Evolutionary conservation across 768 basidiomycete genomes (phyloP).

Genomic region (Kwoniella dendrophila): DNA sequence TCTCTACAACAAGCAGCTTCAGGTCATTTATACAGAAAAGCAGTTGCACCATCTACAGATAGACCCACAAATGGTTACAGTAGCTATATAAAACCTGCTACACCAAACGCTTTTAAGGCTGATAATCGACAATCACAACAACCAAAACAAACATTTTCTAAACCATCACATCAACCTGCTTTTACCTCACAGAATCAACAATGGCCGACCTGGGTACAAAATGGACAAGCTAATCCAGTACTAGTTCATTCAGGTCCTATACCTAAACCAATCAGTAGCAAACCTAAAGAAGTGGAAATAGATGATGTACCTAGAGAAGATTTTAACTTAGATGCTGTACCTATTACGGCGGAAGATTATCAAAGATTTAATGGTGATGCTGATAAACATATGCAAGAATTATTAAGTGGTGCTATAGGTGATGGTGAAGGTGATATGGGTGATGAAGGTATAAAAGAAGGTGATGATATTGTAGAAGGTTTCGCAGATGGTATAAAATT

Average conservation of each 20-base stretch:
- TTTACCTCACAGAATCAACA: background rate
- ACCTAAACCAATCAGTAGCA: background rate
- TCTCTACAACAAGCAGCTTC: background rate
- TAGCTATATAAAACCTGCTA: constrained; percentile 48
- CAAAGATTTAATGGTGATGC: constrained; percentile 61
- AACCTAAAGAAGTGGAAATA: constrained; percentile 6
- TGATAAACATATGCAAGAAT: constrained; percentile 74
- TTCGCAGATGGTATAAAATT: constrained; percentile 72
- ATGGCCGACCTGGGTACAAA: constrained; percentile 35
- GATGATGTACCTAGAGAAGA: constrained; percentile 33
- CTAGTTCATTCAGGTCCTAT: constrained; percentile 2
- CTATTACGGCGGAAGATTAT: constrained; percentile 41
- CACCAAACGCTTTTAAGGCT: constrained; percentile 29
- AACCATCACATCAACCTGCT: constrained; percentile 15
- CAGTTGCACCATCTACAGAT: background rate
- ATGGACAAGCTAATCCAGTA: constrained; percentile 23
- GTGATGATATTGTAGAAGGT: constrained; percentile 72
- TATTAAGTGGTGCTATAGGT: constrained; percentile 68
- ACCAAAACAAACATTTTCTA: constrained; percentile 19
- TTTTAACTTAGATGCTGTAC: constrained; percentile 41
- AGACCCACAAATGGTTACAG: background rate
- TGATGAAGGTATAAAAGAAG: constrained; percentile 61
- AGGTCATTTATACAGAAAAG: background rate
- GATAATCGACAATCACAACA: constrained; percentile 1
- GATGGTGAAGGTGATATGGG: constrained; percentile 59